Percentiles rank a stretch among this genome's conserved stretches.
Conservation (phyloP, 352 stramenopile species). For the Phytophthora pisi region DNA sequence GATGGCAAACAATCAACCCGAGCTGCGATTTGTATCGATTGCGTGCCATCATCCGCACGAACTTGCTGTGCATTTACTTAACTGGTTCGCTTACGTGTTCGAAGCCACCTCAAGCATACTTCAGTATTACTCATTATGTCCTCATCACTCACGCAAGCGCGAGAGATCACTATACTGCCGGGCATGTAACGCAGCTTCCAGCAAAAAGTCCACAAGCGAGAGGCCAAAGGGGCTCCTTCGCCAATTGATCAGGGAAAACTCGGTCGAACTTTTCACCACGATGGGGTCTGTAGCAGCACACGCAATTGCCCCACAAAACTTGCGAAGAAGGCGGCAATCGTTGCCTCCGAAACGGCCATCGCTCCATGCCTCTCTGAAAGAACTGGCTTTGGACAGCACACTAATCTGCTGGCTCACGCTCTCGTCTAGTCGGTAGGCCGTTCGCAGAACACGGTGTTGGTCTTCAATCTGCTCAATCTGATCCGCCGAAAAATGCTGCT, state of each 20-base stretch:
- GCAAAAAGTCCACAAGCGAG: constrained; percentile 35
- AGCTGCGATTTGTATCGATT: too few species aligned
- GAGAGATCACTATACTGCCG: constrained; percentile 31
- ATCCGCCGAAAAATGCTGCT: constrained; percentile 28
- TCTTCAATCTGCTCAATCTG: constrained; percentile 39
- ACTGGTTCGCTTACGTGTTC: too few species aligned
- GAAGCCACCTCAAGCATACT: too few species aligned
- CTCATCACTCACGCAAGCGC: constrained; percentile 24
- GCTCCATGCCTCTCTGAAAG: constrained; percentile 31
- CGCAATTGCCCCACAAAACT: constrained; percentile 34
- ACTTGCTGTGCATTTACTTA: too few species aligned
- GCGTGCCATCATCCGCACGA: too few species aligned
- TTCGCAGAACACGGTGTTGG: constrained; percentile 33
- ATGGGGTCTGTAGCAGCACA: constrained; percentile 20
- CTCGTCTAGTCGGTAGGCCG: constrained; percentile 35
- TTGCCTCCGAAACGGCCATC: constrained; percentile 28
- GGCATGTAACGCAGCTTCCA: constrained; percentile 34
- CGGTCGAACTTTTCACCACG: constrained; percentile 4
- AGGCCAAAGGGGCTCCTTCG: constrained; percentile 32
- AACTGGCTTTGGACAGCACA: constrained; percentile 13
- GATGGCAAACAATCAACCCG: too few species aligned
- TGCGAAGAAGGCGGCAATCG: constrained; percentile 32
- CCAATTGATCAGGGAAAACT: constrained; percentile 39
- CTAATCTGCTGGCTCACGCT: constrained; percentile 30
- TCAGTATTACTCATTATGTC: neutral